Evolutionary conservation across 768 basidiomycete species (phyloP).

Genomic region (Baorangia bicolor): DNA sequence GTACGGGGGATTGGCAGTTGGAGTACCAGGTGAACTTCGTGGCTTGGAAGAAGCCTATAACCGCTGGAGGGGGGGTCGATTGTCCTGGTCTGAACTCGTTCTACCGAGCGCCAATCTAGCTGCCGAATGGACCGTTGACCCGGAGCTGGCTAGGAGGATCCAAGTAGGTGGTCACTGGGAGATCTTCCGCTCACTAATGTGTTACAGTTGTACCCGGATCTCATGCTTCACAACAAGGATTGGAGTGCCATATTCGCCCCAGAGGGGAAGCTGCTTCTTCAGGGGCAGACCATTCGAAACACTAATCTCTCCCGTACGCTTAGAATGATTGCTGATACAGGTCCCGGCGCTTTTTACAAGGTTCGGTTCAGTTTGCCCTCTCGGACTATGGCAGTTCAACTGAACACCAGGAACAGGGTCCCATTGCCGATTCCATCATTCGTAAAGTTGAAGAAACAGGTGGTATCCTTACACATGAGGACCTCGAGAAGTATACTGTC

Average conservation of each 20-base stretch:
- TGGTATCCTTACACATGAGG: slow-evolving; percentile 71
- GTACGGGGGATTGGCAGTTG: slow-evolving; percentile 81
- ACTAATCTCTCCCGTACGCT: slow-evolving; percentile 74
- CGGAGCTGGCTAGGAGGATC: slow-evolving; percentile 71
- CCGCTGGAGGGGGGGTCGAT: slow-evolving; percentile 72
- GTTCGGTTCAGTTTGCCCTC: slow-evolving; percentile 31
- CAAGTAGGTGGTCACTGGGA: slow-evolving; percentile 46
- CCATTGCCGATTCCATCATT: slow-evolving; percentile 76
- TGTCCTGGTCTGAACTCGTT: slow-evolving; percentile 78
- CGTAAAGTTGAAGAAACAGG: slow-evolving; percentile 64
- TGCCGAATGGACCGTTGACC: slow-evolving; percentile 69
- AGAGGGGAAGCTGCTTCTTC: slow-evolving; percentile 57
- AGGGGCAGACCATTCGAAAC: slow-evolving; percentile 70
- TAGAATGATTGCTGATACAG: slow-evolving; percentile 63
- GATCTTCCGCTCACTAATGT: not conserved
- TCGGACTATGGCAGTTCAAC: not conserved
- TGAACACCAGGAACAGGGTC: slow-evolving; percentile 45
- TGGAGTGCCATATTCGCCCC: slow-evolving; percentile 81
- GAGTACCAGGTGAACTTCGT: slow-evolving; percentile 86
- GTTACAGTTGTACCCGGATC: slow-evolving; percentile 39
- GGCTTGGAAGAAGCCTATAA: slow-evolving; percentile 80
- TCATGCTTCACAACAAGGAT: slow-evolving; percentile 64
- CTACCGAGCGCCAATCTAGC: slow-evolving; percentile 72
- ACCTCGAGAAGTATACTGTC: slow-evolving; percentile 66
- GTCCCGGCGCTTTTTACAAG: slow-evolving; percentile 78